phyloP scores from a whole-genome alignment of 2,329 filamentous ascomycete genomes.

The Paradendryphiella salina region DNA sequence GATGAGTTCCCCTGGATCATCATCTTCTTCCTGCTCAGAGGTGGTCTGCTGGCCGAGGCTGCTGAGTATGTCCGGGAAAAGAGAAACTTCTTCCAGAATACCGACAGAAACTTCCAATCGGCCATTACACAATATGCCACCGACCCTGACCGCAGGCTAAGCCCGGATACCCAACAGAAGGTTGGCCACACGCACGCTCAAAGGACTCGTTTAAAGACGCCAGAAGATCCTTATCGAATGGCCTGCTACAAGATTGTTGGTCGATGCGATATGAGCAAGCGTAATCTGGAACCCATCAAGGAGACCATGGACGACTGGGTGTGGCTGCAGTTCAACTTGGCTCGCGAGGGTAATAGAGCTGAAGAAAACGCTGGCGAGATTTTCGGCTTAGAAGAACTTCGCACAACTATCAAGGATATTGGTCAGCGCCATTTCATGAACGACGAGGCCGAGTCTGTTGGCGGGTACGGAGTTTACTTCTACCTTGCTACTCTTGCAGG shows the following conservation, averaged over 20 bases:
- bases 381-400: constrained; percentile 69
- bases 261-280: constrained; percentile 64
- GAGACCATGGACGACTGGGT: constrained; percentile 68
- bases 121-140: constrained; percentile 85
- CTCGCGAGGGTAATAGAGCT: constrained; percentile 62
- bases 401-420: constrained; percentile 81
- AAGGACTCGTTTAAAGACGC: constrained; percentile 78
- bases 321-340: constrained; percentile 67
- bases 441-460: constrained; percentile 73
- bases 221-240: constrained; percentile 92
- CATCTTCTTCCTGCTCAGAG: constrained; percentile 86
- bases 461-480: constrained; percentile 87
- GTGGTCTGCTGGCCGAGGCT: constrained; percentile 81
- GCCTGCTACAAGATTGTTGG: constrained; percentile 98
- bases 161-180: constrained; percentile 77
- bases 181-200: constrained; percentile 91
- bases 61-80: constrained; percentile 82
- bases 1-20: constrained; percentile 92
- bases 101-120: constrained; percentile 85
- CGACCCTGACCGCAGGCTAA: constrained; percentile 74
- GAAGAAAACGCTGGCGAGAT: constrained; percentile 66
- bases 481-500: constrained; percentile 88
- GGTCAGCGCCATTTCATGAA: constrained; percentile 89
- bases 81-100: constrained; percentile 81
- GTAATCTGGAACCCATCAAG: constrained; percentile 61